A percentile compares a stretch with the other conserved stretches of the same genome.
Conservation (phyloP, 1,284 basidiomycete genomes). For the Anthracocystis panici-leucophaei region DNA sequence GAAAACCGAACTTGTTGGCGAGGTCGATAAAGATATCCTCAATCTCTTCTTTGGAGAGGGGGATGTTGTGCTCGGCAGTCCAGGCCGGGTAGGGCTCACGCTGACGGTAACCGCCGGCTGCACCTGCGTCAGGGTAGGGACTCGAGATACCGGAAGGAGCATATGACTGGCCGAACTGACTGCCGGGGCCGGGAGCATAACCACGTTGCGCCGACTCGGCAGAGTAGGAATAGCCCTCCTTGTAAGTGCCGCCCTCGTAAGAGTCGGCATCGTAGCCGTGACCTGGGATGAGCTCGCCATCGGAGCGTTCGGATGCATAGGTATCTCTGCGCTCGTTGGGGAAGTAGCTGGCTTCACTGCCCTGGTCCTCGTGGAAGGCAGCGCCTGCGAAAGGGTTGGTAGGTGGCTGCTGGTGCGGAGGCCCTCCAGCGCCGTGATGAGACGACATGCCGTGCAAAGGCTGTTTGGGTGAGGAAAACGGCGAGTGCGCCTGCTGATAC, state of each 20-base stretch:
- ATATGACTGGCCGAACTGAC: slow-evolving; percentile 54
- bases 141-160: slow-evolving; percentile 63
- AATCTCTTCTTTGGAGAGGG: slow-evolving; percentile 97
- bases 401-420: slow-evolving; percentile 46
- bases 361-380: slow-evolving; percentile 57
- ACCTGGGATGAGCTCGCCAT: slow-evolving; percentile 60
- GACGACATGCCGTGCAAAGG: slow-evolving; percentile 42
- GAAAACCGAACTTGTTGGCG: slow-evolving; percentile 99
- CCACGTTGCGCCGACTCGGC: slow-evolving; percentile 54
- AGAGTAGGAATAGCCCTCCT: slow-evolving; percentile 56
- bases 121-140: slow-evolving; percentile 50
- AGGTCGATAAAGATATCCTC: slow-evolving; percentile 98
- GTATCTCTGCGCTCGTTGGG: slow-evolving; percentile 62
- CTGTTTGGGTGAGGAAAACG: slow-evolving; percentile 4
- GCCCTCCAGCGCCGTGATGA: slow-evolving; percentile 49
- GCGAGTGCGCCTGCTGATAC: slow-evolving; percentile 6
- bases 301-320: slow-evolving; percentile 62
- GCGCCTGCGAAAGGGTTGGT: slow-evolving; percentile 59
- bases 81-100: slow-evolving; percentile 90
- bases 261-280: slow-evolving; percentile 63
- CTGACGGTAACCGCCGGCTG: slow-evolving; percentile 63
- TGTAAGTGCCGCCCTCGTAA: slow-evolving; percentile 59
- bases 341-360: slow-evolving; percentile 58
- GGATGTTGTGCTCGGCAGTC: slow-evolving; percentile 90
- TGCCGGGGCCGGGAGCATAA: slow-evolving; percentile 54